A percentile compares a stretch with the other conserved stretches of the same genome.
Evolutionary conservation across 176 grass and related monocot genomes (phyloP).

Genomic region (Oryza longistaminata): DNA sequence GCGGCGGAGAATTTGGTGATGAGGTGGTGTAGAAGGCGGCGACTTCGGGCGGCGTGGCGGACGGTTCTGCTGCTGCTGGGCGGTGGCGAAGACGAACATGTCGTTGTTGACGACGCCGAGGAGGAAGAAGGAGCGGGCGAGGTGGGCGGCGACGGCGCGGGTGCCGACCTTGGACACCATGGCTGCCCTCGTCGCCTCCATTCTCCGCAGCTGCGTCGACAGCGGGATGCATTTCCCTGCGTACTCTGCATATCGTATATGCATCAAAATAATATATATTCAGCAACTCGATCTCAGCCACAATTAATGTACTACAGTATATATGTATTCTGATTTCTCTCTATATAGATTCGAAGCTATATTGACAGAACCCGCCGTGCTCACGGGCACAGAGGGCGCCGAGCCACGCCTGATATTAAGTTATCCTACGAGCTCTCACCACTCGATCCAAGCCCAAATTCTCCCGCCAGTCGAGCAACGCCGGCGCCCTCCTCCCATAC

Average conservation of each 20-base stretch:
- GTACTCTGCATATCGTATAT: background rate
- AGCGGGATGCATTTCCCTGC: conserved; percentile 34
- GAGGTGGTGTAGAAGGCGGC: conserved; percentile 2
- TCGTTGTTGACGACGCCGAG: conserved; percentile 31
- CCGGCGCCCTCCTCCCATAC: too few species aligned
- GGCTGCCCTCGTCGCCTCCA: conserved; percentile 20
- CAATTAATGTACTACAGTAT: too few species aligned
- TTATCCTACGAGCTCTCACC: too few species aligned
- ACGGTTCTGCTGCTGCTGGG: background rate
- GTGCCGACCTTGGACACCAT: conserved; percentile 10
- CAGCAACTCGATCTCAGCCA: background rate
- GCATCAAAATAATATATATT: too few species aligned
- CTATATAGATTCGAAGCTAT: too few species aligned
- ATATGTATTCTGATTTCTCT: too few species aligned
- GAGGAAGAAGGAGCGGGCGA: conserved; percentile 44
- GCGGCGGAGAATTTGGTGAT: conserved; percentile 26
- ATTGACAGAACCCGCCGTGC: too few species aligned
- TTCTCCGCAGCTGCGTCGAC: conserved; percentile 36
- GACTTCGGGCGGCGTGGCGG: background rate
- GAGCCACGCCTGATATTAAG: too few species aligned
- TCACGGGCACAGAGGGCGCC: too few species aligned
- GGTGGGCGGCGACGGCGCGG: background rate
- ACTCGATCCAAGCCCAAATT: too few species aligned
- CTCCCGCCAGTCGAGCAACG: too few species aligned
- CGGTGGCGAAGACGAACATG: conserved; percentile 21